Conservation (phyloP, 2,329 filamentous ascomycete species). For the Apiospora rasikravindrae region DNA sequence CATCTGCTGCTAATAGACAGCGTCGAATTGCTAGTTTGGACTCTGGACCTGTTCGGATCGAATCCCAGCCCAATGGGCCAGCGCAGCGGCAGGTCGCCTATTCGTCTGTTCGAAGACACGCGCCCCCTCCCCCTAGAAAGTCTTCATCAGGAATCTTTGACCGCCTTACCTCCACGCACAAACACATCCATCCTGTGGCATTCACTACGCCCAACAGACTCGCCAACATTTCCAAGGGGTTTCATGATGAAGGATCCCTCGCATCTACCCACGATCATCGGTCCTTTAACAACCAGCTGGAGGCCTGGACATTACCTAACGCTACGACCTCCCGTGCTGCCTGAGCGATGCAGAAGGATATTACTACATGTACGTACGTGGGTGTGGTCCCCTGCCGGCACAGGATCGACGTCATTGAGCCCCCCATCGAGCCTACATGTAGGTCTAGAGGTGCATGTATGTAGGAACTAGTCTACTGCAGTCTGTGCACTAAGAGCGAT, state of each 20-base stretch:
- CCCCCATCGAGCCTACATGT: neutral
- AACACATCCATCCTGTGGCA: conserved; percentile 9
- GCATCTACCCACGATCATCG: neutral
- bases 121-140: neutral
- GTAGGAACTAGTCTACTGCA: neutral
- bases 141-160: neutral
- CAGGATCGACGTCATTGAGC: conserved; percentile 6
- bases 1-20: neutral
- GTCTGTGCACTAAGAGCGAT: conserved; percentile 9
- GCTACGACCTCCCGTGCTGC: neutral
- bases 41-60: neutral
- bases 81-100: neutral
- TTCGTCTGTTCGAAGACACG: neutral
- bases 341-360: neutral
- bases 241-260: conserved; percentile 1
- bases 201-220: neutral
- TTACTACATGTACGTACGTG: no score
- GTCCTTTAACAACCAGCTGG: neutral
- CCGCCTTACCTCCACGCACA: conserved; percentile 4
- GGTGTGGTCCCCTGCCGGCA: neutral
- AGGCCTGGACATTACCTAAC: neutral
- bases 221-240: conserved; percentile 3
- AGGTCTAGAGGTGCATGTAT: neutral
- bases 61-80: neutral
- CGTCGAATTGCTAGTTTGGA: neutral